Evolutionary conservation across 176 grass and related monocot genomes (phyloP), one percentile per base, ranked within the genome.

Genomic region (Thalia dealbata): DNA sequence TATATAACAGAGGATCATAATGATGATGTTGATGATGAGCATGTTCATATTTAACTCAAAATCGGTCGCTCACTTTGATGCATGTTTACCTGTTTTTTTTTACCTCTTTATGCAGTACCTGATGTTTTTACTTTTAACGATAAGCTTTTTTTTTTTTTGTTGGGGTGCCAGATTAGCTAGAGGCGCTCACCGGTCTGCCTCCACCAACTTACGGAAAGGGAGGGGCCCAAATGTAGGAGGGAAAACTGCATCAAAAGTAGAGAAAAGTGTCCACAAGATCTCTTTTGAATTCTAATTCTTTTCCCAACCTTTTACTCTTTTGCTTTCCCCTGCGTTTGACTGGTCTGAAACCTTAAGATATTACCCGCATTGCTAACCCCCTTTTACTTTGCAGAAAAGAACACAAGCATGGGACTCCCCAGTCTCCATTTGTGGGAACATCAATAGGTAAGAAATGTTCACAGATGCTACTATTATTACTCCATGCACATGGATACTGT

Each of bases 101-200:
- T 48, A 48, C 45, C 45, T 48, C 12, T 24, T 61, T 61, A n/a
- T 61, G 7, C 56, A 23, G 22, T 61, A 12, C 23, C 56, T 61
- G 21, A 24, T 61, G 25, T 16, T 61, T 61, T 61, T 48, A 0
- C 11, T 48, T 26, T 24, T 24, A 16, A 58, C 21, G 25, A 61
- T 61, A 13, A 71, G 76, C 91, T 90, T 89, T 86, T 89, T 64
- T n/a, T n/a, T n/a, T n/a, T n/a, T n/a, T n/a, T n/a, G n/a, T n/a
- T n/a, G n/a, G n/a, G n/a, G n/a, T n/a, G n/a, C 78, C 86, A 87
- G 86, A 75, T 32, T 26, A 46, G 10, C 4, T 10, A 16, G 22
- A 59, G 52, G 21, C 27, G 50, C 45, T 48, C 11, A 48, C 6
- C 1, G 6, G 4, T 48, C 3, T 48, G 5, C 11, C 45, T 48